phyloP scores from a whole-genome alignment of 768 basidiomycete species.

The Suillus paluster region DNA sequence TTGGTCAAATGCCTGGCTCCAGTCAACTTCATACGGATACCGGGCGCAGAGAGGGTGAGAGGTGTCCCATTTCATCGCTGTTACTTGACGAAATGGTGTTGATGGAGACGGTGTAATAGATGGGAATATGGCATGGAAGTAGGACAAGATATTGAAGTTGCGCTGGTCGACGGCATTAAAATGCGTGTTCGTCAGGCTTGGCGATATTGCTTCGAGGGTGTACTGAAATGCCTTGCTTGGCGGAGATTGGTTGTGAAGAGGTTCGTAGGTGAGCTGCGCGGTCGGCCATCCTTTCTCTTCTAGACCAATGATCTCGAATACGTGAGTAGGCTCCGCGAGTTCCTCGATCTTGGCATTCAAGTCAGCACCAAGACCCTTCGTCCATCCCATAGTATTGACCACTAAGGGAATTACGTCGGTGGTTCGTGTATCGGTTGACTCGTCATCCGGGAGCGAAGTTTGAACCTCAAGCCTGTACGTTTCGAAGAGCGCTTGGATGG shows the following conservation, averaged over 20 bases:
- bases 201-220: slow-evolving; percentile 50
- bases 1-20: slow-evolving; percentile 56
- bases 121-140: slow-evolving; percentile 64
- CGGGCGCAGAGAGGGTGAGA: slow-evolving; percentile 66
- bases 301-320: slow-evolving; percentile 25
- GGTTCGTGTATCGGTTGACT: slow-evolving; percentile 43
- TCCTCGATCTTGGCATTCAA: slow-evolving; percentile 73
- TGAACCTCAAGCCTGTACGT: slow-evolving; percentile 73
- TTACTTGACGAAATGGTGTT: slow-evolving; percentile 36
- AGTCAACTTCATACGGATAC: slow-evolving; percentile 75
- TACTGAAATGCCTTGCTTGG: slow-evolving; percentile 1
- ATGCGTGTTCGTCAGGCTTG: slow-evolving; percentile 30
- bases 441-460: slow-evolving; percentile 32
- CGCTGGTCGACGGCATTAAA: slow-evolving; percentile 68
- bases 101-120: slow-evolving; percentile 25
- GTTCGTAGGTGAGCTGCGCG: slow-evolving; percentile 11
- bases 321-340: slow-evolving; percentile 53
- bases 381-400: slow-evolving; percentile 98
- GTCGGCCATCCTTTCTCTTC: slow-evolving; percentile 29
- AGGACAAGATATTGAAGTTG: slow-evolving; percentile 70
- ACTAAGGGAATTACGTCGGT: slow-evolving; percentile 75
- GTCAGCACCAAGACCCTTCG: slow-evolving; percentile 89
- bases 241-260: slow-evolving; percentile 8
- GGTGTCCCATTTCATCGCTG: slow-evolving; percentile 66
- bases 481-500: slow-evolving; percentile 68